Evolutionary conservation across 208 protist species (phyloP), one percentile per base, ranked within the genome.

Genomic region (Crithidia fasciculata): DNA sequence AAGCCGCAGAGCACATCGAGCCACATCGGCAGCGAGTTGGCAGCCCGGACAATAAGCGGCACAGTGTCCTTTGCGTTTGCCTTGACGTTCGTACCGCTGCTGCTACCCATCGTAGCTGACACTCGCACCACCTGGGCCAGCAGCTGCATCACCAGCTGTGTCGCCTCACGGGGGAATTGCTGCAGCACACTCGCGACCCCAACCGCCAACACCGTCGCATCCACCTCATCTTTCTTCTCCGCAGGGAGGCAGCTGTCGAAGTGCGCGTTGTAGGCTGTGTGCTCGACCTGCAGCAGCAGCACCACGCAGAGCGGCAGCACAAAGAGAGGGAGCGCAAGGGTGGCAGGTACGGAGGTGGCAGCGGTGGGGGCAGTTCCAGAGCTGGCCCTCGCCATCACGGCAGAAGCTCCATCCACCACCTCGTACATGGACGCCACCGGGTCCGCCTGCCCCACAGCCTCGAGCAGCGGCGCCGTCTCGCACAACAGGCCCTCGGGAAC

Each of bases 121-220:
- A 74, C 72, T 1, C 77, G 71, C 28, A 86, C 65, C 13, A 93
- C 82, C 76, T 98, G 97, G 43, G 88, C 89, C 8, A 98, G 44
- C 50, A 97, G 93, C 50, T 83, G 81, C 40, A 98, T 49, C 41
- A 98, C 90, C 28, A 90, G 72, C 49, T 93, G 72, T 0, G 78
- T 91, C 45, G 96, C 80, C 43, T 88, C 74, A 6, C 87, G 85
- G 56, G 98, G 97, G 56, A 98, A 98, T 72, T 99, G 98, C 69
- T 95, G 96, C 5, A 99, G 79, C 18, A 99, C 39, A 4, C 94
- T 92, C 6, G 96, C 88, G 8, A 98, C 70, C 39, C 97, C 97
- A 18, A 94, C 82, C 49, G 93, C 81, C 50, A 98, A 94, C 50
- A 93, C 76, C 28, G 84, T 88, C 28, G 91, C 87, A 75, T 99